Conservation (phyloP, 2,329 filamentous ascomycete genomes). For the Claviceps sp. region DNA sequence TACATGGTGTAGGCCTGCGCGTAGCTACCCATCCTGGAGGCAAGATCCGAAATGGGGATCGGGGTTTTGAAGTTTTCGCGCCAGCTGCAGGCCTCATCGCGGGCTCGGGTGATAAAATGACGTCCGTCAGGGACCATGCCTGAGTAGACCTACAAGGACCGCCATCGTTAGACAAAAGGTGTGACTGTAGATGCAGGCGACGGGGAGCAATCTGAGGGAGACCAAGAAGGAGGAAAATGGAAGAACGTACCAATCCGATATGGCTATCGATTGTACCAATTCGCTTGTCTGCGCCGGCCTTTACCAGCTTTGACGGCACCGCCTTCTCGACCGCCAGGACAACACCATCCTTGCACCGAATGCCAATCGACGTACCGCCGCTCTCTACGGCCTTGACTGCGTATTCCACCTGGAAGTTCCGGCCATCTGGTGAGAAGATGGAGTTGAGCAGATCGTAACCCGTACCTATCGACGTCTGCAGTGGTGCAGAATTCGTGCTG, state of each 20-base stretch:
- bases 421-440: conserved; percentile 96
- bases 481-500: background rate
- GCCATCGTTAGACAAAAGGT: background rate
- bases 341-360: conserved; percentile 93
- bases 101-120: conserved; percentile 87
- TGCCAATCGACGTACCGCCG: conserved; percentile 89
- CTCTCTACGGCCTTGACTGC: conserved; percentile 98
- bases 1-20: conserved; percentile 97
- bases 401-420: conserved; percentile 99
- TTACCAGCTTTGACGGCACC: conserved; percentile 86
- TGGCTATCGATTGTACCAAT: conserved; percentile 92
- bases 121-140: conserved; percentile 90
- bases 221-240: background rate
- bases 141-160: conserved; percentile 63
- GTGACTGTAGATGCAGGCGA: too few relatives aligned
- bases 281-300: conserved; percentile 89
- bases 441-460: conserved; percentile 99
- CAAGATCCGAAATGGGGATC: conserved; percentile 77
- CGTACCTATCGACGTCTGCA: conserved; percentile 95
- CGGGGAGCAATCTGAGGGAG: background rate
- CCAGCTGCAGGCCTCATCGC: conserved; percentile 87
- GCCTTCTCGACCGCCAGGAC: conserved; percentile 96
- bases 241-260: conserved; percentile 66
- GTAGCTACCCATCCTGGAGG: conserved; percentile 87
- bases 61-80: conserved; percentile 88